These are phyloP conservation scores for Sisymbrium irio DNA, from an alignment of 345 rosid genomes.

Conservation along the genomic window DNA sequence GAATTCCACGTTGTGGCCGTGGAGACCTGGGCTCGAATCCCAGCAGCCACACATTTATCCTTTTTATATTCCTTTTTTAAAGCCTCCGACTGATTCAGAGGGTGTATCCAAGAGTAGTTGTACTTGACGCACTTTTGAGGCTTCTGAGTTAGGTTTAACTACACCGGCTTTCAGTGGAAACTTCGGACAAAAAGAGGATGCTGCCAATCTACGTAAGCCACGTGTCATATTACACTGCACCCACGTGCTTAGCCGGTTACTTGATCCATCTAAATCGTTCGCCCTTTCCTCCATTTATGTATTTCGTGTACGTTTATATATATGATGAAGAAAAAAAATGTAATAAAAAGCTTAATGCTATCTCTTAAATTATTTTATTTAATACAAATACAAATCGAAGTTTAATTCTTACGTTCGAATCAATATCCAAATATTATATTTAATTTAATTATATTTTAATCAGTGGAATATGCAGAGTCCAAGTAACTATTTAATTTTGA, in stretches of 20 bases:
- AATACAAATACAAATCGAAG: not conserved
- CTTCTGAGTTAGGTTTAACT: conserved; percentile 32
- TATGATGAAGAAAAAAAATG: not conserved
- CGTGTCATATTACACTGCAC: not conserved
- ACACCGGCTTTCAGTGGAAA: conserved; percentile 25
- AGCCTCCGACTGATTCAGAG: not conserved
- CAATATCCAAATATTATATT: not conserved
- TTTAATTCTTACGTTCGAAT: not conserved
- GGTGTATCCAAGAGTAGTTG: conserved; percentile 14
- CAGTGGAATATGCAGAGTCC: not conserved
- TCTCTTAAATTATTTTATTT: not conserved
- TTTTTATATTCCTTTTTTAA: not conserved
- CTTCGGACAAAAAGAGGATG: conserved; percentile 10
- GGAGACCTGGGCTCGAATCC: conserved; percentile 91
- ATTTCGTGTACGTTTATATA: conserved; percentile 15
- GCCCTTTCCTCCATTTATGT: conserved; percentile 4
- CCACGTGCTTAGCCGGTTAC: conserved; percentile 32
- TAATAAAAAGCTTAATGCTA: not conserved
- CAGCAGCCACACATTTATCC: conserved; percentile 60
- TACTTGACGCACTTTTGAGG: conserved; percentile 8
- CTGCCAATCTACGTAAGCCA: conserved; percentile 25
- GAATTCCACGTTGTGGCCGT: conserved; percentile 89
- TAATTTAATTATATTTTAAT: not conserved
- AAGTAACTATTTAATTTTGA: conserved; percentile 1
- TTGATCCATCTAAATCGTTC: conserved; percentile 20